A percentile compares a stretch with the other conserved stretches of the same genome.
These are phyloP conservation scores for Venturia carpophila DNA, from an alignment of 2,329 filamentous ascomycete species.

Conservation along the genomic window DNA sequence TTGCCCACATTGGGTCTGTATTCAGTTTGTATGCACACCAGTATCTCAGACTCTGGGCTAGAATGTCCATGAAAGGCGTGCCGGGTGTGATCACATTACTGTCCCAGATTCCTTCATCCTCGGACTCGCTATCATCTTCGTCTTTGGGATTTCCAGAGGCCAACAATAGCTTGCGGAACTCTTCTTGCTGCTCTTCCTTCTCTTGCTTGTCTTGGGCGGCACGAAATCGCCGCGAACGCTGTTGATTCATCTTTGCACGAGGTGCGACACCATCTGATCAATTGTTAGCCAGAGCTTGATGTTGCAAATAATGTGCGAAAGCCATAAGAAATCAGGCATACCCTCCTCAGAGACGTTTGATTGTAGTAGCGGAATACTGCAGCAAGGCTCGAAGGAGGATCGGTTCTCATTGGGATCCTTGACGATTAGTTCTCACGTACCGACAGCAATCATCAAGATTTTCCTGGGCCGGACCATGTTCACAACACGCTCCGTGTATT, in stretches of 20 bases:
- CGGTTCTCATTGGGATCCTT: neutral
- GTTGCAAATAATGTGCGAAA: conserved; percentile 17
- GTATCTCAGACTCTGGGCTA: conserved; percentile 82
- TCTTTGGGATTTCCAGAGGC: conserved; percentile 61
- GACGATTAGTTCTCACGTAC: conserved; percentile 42
- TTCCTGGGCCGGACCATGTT: conserved; percentile 98
- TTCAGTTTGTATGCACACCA: conserved; percentile 98
- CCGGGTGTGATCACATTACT: conserved; percentile 84
- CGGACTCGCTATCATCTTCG: conserved; percentile 53
- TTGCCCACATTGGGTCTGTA: conserved; percentile 83
- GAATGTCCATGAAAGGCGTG: conserved; percentile 96
- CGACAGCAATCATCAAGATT: conserved; percentile 93
- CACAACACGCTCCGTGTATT: conserved; percentile 96
- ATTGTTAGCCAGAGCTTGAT: conserved; percentile 8
- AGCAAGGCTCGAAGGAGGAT: conserved; percentile 19
- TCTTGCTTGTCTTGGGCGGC: conserved; percentile 90
- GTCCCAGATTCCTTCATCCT: conserved; percentile 85
- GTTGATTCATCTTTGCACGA: conserved; percentile 99
- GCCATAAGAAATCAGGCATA: conserved; percentile 22
- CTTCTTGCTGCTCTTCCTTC: conserved; percentile 84
- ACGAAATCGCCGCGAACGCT: conserved; percentile 90
- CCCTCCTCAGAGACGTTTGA: conserved; percentile 28
- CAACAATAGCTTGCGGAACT: conserved; percentile 69
- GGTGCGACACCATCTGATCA: conserved; percentile 82
- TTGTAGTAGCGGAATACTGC: conserved; percentile 25